These are phyloP conservation scores for Amanita molliuscula DNA, from an alignment of 768 basidiomycete species.

Conservation along the genomic window DNA sequence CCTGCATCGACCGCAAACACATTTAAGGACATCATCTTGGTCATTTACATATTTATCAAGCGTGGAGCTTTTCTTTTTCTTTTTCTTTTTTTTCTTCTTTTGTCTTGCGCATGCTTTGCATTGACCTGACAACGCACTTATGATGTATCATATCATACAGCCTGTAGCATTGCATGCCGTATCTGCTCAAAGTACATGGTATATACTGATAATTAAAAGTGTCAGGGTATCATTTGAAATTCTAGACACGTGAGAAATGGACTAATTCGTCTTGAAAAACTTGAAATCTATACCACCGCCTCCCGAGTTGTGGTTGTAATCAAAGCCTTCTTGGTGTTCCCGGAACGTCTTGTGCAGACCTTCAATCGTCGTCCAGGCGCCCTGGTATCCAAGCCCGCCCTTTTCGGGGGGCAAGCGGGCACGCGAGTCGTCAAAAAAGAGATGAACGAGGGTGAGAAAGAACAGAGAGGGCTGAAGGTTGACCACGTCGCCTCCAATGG, in stretches of 20 bases:
- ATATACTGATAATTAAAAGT: not conserved
- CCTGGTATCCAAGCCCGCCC: constrained; percentile 56
- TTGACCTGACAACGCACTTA: not conserved
- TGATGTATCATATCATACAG: not conserved
- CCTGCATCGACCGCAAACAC: not conserved
- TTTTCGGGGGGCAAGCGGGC: constrained; percentile 42
- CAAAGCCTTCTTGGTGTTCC: constrained; percentile 31
- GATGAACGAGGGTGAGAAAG: constrained; percentile 38
- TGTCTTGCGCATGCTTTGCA: not conserved
- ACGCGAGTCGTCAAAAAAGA: constrained; percentile 58
- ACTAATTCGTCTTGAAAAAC: constrained; percentile 7
- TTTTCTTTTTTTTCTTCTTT: not conserved
- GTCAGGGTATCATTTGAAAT: not conserved
- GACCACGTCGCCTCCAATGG: constrained; percentile 36
- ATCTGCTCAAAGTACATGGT: not conserved
- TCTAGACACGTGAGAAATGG: not conserved
- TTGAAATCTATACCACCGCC: constrained; percentile 35
- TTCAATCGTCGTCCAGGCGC: constrained; percentile 47
- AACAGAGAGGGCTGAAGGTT: constrained; percentile 54
- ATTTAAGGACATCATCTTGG: not conserved
- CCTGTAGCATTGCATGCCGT: not conserved
- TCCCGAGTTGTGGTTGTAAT: constrained; percentile 27
- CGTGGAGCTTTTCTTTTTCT: not conserved
- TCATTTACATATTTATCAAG: not conserved
- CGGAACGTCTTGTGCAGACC: constrained; percentile 47